Percentiles rank a stretch among this genome's conserved stretches.
phyloP scores from a whole-genome alignment of 345 rosid species.

The Murraya paniculata region DNA sequence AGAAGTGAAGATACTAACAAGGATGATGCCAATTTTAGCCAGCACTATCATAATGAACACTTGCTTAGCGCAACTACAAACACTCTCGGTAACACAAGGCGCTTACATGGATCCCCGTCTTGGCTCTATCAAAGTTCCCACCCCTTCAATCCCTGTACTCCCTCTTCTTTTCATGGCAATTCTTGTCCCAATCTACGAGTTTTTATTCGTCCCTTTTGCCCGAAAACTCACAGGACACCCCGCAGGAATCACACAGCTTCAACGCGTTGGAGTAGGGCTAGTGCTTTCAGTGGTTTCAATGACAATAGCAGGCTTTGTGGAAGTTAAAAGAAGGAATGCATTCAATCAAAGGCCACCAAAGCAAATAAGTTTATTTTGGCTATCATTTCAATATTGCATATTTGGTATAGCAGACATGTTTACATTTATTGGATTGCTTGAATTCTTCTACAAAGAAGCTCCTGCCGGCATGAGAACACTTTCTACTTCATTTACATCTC shows the following conservation, averaged over 20 bases:
- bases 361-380: conserved; percentile 39
- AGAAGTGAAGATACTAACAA: conserved; percentile 40
- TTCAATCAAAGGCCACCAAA: background rate
- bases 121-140: conserved; percentile 31
- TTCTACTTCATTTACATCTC: conserved; percentile 39
- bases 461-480: conserved; percentile 42
- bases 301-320: conserved; percentile 38
- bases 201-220: conserved; percentile 33
- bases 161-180: conserved; percentile 34
- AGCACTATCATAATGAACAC: conserved; percentile 46
- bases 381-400: conserved; percentile 35
- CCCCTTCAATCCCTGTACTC: conserved; percentile 37
- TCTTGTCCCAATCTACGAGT: conserved; percentile 42
- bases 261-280: conserved; percentile 40
- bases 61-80: conserved; percentile 42
- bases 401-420: conserved; percentile 53
- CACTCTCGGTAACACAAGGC: conserved; percentile 43
- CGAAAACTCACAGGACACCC: conserved; percentile 34
- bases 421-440: conserved; percentile 42
- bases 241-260: conserved; percentile 43
- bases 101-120: conserved; percentile 25
- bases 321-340: conserved; percentile 36
- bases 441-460: conserved; percentile 46
- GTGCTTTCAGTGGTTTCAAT: conserved; percentile 40
- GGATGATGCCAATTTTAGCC: conserved; percentile 42